Evolutionary conservation across 148 eudicot genomes (phyloP).

Genomic region (Limonium bicolor): DNA sequence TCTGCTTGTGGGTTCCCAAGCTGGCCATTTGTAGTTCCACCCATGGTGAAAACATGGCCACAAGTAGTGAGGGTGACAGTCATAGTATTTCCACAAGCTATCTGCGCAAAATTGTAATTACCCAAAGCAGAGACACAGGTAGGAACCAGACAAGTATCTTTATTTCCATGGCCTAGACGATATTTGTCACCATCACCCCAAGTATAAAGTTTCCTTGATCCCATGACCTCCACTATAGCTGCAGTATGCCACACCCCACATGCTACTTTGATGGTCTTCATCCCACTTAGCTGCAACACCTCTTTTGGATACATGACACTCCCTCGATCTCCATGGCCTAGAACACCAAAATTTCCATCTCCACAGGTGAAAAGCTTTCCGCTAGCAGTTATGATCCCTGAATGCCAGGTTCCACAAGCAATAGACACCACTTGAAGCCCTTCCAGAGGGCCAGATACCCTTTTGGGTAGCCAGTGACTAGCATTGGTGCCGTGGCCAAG

Average conservation of each 20-base stretch:
- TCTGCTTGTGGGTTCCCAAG: constrained; percentile 21
- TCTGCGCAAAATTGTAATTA: constrained; percentile 20
- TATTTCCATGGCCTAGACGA: constrained; percentile 23
- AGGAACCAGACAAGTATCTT: constrained; percentile 15
- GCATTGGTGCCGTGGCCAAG: constrained; percentile 24
- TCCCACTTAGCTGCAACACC: constrained; percentile 14
- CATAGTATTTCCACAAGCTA: constrained; percentile 20
- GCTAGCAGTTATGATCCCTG: constrained; percentile 14
- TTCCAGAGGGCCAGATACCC: constrained; percentile 19
- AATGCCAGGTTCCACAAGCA: constrained; percentile 31
- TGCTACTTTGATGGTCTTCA: constrained; percentile 14
- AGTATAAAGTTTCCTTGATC: constrained; percentile 18
- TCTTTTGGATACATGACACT: constrained; percentile 18
- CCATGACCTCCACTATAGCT: constrained; percentile 20
- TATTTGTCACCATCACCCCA: constrained; percentile 19
- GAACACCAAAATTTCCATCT: constrained; percentile 22
- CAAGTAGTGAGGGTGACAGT: constrained; percentile 26
- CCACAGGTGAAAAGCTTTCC: constrained; percentile 27
- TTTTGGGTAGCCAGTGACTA: constrained; percentile 26
- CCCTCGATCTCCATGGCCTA: constrained; percentile 29
- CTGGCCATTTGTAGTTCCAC: constrained; percentile 21
- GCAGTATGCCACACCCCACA: constrained; percentile 37
- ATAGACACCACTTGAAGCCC: constrained; percentile 17
- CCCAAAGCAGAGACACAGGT: constrained; percentile 20
- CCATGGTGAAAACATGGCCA: constrained; percentile 25